Percentiles rank a stretch among this genome's conserved stretches.
Evolutionary conservation across 2,329 filamentous ascomycete genomes (phyloP).

Genomic region (Colletotrichum viniferum): DNA sequence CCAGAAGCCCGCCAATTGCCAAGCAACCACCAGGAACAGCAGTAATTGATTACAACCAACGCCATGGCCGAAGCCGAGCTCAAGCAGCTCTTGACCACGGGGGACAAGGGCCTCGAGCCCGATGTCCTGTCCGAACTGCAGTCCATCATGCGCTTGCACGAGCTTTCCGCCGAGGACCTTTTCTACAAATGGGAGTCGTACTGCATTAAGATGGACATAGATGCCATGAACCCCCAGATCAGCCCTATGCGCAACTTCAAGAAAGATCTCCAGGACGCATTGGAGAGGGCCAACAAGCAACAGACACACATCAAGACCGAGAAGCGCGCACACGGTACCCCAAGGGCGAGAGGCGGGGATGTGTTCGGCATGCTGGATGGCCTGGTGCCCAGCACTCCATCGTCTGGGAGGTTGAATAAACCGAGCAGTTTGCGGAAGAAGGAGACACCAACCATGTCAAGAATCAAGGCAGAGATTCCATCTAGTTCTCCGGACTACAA

Average conservation of each 20-base stretch:
- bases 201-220: slow-evolving; percentile 89
- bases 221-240: slow-evolving; percentile 74
- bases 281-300: slow-evolving; percentile 75
- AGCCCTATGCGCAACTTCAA: slow-evolving; percentile 80
- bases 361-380: slow-evolving; percentile 86
- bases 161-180: slow-evolving; percentile 80
- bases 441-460: slow-evolving; percentile 53
- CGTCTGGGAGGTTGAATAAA: slow-evolving; percentile 30
- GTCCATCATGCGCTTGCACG: slow-evolving; percentile 85
- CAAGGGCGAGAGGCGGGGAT: slow-evolving; percentile 68
- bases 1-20: background rate
- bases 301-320: slow-evolving; percentile 66
- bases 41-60: background rate
- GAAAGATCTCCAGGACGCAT: slow-evolving; percentile 80
- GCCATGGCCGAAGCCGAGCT: slow-evolving; percentile 37
- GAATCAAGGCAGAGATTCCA: slow-evolving; percentile 46
- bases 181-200: slow-evolving; percentile 99
- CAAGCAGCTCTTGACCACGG: slow-evolving; percentile 58
- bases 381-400: slow-evolving; percentile 68
- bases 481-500: slow-evolving; percentile 50
- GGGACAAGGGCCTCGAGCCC: slow-evolving; percentile 66
- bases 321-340: slow-evolving; percentile 67
- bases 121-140: slow-evolving; percentile 83
- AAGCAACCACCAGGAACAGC: background rate
- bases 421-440: slow-evolving; percentile 36